These are phyloP conservation scores for Thermothelomyces thermophilus DNA, from an alignment of 2,329 filamentous ascomycete species.

Conservation along the genomic window DNA sequence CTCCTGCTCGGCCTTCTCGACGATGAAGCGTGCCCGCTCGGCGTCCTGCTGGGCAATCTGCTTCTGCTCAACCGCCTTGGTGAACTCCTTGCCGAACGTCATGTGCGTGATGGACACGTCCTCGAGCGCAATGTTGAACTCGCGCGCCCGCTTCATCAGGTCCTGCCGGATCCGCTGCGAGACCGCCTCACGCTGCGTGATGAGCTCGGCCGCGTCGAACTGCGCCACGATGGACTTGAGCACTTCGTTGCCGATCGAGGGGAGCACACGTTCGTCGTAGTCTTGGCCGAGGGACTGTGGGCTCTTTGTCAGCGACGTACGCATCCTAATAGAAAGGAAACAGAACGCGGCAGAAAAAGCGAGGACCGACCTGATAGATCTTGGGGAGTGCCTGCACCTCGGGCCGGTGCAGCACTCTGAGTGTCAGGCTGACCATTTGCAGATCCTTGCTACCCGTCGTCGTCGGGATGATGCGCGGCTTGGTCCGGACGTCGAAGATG, in stretches of 20 bases:
- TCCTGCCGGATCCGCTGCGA: slow-evolving; percentile 90
- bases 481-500: slow-evolving; percentile 94
- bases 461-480: slow-evolving; percentile 93
- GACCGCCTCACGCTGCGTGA: slow-evolving; percentile 97
- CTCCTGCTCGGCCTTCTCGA: slow-evolving; percentile 98
- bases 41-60: slow-evolving; percentile 99
- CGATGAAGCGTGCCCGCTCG: slow-evolving; percentile 93
- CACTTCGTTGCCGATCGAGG: slow-evolving; percentile 98
- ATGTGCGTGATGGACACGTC: slow-evolving; percentile 99
- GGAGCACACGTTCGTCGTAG: slow-evolving; percentile 97
- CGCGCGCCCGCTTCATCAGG: slow-evolving; percentile 82
- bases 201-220: slow-evolving; percentile 97
- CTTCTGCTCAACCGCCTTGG: slow-evolving; percentile 98
- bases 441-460: slow-evolving; percentile 98
- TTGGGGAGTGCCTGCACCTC: slow-evolving; percentile 89
- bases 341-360: not conserved
- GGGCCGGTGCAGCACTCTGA: slow-evolving; percentile 89
- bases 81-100: slow-evolving; percentile 99
- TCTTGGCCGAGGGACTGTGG: slow-evolving; percentile 87
- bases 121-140: slow-evolving; percentile 99
- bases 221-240: slow-evolving; percentile 97
- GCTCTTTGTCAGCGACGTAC: not conserved
- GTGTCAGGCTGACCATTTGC: slow-evolving; percentile 98
- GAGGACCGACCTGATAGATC: slow-evolving; percentile 84
- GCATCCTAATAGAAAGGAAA: too few species aligned